A percentile compares a stretch with the other conserved stretches of the same genome.
These are phyloP conservation scores for Gymnopilus dilepis DNA, from an alignment of 768 basidiomycete genomes.

Conservation along the genomic window DNA sequence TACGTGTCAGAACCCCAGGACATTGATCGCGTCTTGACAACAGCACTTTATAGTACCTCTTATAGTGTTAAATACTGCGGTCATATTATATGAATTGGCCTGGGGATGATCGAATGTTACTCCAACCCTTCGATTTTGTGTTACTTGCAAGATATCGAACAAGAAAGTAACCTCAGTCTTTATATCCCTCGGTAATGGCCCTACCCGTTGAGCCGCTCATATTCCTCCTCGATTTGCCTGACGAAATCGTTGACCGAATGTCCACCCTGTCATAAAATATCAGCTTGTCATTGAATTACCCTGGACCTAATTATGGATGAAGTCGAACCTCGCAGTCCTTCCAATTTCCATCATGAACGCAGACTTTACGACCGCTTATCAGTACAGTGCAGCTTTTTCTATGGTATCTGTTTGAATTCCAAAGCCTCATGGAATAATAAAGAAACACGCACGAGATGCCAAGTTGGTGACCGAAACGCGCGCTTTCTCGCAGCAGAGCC, in stretches of 20 bases:
- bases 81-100: constrained; percentile 86
- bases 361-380: constrained; percentile 70
- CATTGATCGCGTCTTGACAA: constrained; percentile 8
- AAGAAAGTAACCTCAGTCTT: constrained; percentile 1
- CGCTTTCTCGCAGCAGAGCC: constrained; percentile 65
- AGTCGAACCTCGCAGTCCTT: constrained; percentile 72
- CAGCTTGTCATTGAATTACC: constrained; percentile 11
- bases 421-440: not conserved
- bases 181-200: not conserved
- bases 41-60: constrained; percentile 73
- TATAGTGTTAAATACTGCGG: constrained; percentile 83
- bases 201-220: constrained; percentile 60
- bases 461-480: constrained; percentile 45
- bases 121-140: not conserved
- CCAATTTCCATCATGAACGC: constrained; percentile 81
- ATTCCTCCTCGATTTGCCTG: constrained; percentile 76
- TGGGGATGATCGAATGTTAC: constrained; percentile 47
- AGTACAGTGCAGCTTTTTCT: constrained; percentile 90
- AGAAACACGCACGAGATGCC: constrained; percentile 58
- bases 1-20: constrained; percentile 51
- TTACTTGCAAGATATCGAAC: not conserved
- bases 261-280: constrained; percentile 56
- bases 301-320: not conserved
- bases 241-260: constrained; percentile 79
- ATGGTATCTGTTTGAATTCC: constrained; percentile 6